phyloP scores from a whole-genome alignment of 495 filamentous ascomycete genomes.

The Talaromyces adpressus region DNA sequence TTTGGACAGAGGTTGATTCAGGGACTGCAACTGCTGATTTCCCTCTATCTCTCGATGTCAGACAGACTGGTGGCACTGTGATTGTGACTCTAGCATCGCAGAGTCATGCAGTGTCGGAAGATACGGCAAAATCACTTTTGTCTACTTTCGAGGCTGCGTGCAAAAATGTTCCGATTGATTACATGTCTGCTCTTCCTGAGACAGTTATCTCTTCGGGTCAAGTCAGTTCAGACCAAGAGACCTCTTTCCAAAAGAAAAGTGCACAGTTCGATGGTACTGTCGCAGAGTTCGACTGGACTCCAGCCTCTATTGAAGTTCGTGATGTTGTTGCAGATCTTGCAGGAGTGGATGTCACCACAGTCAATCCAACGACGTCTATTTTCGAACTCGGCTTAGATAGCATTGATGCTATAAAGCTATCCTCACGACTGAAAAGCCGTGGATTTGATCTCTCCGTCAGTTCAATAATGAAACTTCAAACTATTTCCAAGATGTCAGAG shows the following conservation, averaged over 20 bases:
- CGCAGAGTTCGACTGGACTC: conserved; percentile 45
- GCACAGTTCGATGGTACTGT: neutral
- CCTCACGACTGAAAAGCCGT: conserved; percentile 52
- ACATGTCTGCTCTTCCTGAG: neutral
- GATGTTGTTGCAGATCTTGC: conserved; percentile 55
- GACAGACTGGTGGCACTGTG: conserved; percentile 40
- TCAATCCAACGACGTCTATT: conserved; percentile 55
- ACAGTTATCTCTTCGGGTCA: neutral
- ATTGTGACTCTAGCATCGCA: conserved; percentile 47
- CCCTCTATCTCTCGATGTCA: conserved; percentile 67
- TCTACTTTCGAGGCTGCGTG: neutral
- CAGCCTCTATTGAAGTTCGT: conserved; percentile 40
- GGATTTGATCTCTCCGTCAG: conserved; percentile 58
- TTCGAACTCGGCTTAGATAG: conserved; percentile 86
- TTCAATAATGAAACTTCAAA: conserved; percentile 60
- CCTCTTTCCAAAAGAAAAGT: neutral
- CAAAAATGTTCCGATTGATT: neutral
- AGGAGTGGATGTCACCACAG: conserved; percentile 35
- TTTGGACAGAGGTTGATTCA: conserved; percentile 51
- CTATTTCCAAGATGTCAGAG: conserved; percentile 46
- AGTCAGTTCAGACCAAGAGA: neutral
- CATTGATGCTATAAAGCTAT: conserved; percentile 75
- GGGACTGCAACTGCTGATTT: conserved; percentile 54
- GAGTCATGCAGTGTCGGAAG: conserved; percentile 13
- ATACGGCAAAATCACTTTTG: conserved; percentile 17